Evolutionary conservation across 192 early-diverging fungal species (phyloP).

Genomic region (Backusella luteola): DNA sequence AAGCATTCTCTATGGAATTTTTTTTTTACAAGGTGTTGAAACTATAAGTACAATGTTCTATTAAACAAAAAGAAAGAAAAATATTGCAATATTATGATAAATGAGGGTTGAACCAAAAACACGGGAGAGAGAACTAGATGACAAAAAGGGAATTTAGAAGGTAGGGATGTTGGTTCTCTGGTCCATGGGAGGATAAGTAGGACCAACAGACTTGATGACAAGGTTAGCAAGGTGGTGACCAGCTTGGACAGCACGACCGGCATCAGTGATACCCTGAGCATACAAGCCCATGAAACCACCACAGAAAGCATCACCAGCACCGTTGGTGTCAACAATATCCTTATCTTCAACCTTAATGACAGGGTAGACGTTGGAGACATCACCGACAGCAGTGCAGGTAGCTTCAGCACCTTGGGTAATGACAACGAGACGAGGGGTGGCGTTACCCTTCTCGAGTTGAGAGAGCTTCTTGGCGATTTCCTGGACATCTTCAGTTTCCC

Average conservation of each 20-base stretch:
- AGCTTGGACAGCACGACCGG: conserved; percentile 68
- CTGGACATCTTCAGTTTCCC: conserved; percentile 71
- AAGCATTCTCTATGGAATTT: background rate
- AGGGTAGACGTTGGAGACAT: conserved; percentile 58
- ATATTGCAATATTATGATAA: conserved; percentile 1
- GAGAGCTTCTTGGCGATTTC: conserved; percentile 82
- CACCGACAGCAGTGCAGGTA: conserved; percentile 70
- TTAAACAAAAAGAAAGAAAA: background rate
- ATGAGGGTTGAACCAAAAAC: conserved; percentile 4
- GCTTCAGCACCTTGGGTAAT: conserved; percentile 86
- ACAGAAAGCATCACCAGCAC: conserved; percentile 96
- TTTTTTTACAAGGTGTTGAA: background rate
- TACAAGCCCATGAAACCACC: conserved; percentile 90
- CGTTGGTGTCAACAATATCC: conserved; percentile 96
- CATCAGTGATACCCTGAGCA: conserved; percentile 67
- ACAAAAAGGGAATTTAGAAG: conserved; percentile 24
- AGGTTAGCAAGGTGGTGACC: conserved; percentile 90
- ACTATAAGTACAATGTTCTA: conserved; percentile 9
- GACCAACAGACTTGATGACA: conserved; percentile 79
- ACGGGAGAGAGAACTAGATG: background rate
- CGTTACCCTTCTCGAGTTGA: conserved; percentile 77
- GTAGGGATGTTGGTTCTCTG: conserved; percentile 27
- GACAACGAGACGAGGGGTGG: conserved; percentile 80
- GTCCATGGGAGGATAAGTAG: conserved; percentile 62
- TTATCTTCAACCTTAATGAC: conserved; percentile 55